These are phyloP conservation scores for Microstegium vimineum DNA, from an alignment of 176 grass and related monocot genomes.

Conservation along the genomic window DNA sequence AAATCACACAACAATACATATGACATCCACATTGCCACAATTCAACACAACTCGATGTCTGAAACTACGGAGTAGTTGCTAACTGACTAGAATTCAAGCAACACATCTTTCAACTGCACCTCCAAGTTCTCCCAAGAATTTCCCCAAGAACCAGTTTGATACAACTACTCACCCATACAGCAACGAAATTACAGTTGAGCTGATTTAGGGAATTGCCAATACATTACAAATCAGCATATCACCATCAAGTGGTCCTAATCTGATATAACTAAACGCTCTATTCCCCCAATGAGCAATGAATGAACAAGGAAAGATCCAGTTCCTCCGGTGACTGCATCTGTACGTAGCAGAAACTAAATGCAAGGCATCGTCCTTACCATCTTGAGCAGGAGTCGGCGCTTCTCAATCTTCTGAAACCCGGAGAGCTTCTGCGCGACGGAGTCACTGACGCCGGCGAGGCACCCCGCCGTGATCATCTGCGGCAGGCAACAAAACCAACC, in stretches of 20 bases:
- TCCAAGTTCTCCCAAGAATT: neutral
- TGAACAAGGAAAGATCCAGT: neutral
- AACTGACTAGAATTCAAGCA: neutral
- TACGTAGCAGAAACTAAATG: neutral
- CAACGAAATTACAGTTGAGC: neutral
- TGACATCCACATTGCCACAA: neutral
- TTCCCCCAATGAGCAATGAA: neutral
- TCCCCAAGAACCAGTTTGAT: neutral
- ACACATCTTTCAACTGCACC: neutral
- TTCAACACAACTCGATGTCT: neutral
- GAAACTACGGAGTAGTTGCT: neutral
- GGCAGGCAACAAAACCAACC: neutral
- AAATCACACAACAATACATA: slow-evolving; percentile 10
- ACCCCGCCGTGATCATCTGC: slow-evolving; percentile 82
- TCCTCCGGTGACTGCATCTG: neutral
- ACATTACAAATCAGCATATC: neutral
- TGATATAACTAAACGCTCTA: neutral
- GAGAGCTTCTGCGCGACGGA: slow-evolving; percentile 93
- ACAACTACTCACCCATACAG: neutral
- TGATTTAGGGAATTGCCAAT: neutral
- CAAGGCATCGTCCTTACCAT: slow-evolving; percentile 40
- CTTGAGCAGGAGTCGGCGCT: slow-evolving; percentile 82
- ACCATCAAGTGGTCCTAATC: neutral
- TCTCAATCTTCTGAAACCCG: slow-evolving; percentile 63
- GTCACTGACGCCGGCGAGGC: slow-evolving; percentile 87